Conservation (phyloP, 2,329 filamentous ascomycete species). For the Fusarium ambrosium region DNA sequence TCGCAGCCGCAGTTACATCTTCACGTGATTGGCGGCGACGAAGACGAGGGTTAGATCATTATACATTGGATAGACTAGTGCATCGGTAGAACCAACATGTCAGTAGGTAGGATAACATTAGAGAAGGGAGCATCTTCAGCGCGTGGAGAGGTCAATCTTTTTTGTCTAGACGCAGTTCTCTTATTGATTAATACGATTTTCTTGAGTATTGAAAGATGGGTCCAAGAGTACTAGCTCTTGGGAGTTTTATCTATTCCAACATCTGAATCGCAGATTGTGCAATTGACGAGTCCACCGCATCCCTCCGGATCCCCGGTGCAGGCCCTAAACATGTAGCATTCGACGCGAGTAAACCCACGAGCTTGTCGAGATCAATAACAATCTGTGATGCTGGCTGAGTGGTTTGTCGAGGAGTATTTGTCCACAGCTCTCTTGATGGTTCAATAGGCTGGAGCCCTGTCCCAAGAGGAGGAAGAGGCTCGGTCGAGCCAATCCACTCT, state of each 20-base stretch:
- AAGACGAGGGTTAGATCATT: constrained; percentile 5
- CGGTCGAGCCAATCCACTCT: not conserved
- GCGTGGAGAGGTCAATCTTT: not conserved
- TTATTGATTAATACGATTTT: not conserved
- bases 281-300: not conserved
- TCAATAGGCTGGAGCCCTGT: not conserved
- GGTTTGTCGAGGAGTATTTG: not conserved
- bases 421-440: no score
- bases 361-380: not conserved
- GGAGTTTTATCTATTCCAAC: not conserved
- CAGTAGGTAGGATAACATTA: not conserved
- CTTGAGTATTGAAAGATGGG: not conserved
- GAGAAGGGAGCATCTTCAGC: not conserved
- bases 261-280: not conserved
- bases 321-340: constrained; percentile 9
- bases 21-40: constrained; percentile 49
- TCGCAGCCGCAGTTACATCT: constrained; percentile 48
- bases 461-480: not conserved
- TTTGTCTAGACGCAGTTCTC: not conserved
- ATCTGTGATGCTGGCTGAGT: not conserved
- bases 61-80: not conserved
- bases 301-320: constrained; percentile 1
- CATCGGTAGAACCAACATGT: not conserved
- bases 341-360: not conserved
- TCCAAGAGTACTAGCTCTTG: accelerated